Evolutionary conservation across 2,329 filamentous ascomycete species (phyloP).

Genomic region (Fusarium sp.): DNA sequence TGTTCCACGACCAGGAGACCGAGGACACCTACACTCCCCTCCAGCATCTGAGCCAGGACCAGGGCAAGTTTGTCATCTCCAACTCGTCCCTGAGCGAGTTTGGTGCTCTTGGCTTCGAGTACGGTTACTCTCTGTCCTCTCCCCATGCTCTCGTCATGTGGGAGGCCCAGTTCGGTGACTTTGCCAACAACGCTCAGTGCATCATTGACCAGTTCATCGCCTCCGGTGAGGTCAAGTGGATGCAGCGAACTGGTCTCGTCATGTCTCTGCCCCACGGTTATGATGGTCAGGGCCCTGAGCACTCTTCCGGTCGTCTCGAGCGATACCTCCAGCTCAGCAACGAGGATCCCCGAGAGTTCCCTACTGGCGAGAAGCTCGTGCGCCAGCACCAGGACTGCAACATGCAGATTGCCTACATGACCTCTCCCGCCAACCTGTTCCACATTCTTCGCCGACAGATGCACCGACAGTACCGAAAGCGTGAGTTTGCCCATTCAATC

Average conservation of each 20-base stretch:
- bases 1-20: slow-evolving; percentile 96
- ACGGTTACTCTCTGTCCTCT: slow-evolving; percentile 96
- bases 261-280: slow-evolving; percentile 98
- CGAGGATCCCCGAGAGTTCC: slow-evolving; percentile 95
- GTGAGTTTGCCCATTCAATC: slow-evolving; percentile 65
- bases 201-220: slow-evolving; percentile 99
- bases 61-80: slow-evolving; percentile 95
- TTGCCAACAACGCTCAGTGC: slow-evolving; percentile 99
- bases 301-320: slow-evolving; percentile 97
- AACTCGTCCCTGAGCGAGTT: slow-evolving; percentile 87
- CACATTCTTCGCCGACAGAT: slow-evolving; percentile 96
- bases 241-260: slow-evolving; percentile 95
- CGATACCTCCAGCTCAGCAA: slow-evolving; percentile 97
- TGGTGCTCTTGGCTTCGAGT: slow-evolving; percentile 91
- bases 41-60: slow-evolving; percentile 87
- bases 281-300: slow-evolving; percentile 97
- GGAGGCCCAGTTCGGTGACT: slow-evolving; percentile 99
- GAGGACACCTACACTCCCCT: slow-evolving; percentile 94
- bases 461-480: slow-evolving; percentile 99
- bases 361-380: slow-evolving; percentile 85
- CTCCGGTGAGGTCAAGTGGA: slow-evolving; percentile 98
- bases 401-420: slow-evolving; percentile 98
- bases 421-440: slow-evolving; percentile 95
- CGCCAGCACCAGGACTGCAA: slow-evolving; percentile 99
- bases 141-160: slow-evolving; percentile 98